These are phyloP conservation scores for Pichia sp. DNA, from an alignment of 1,139 yeast genomes.

Conservation along the genomic window DNA sequence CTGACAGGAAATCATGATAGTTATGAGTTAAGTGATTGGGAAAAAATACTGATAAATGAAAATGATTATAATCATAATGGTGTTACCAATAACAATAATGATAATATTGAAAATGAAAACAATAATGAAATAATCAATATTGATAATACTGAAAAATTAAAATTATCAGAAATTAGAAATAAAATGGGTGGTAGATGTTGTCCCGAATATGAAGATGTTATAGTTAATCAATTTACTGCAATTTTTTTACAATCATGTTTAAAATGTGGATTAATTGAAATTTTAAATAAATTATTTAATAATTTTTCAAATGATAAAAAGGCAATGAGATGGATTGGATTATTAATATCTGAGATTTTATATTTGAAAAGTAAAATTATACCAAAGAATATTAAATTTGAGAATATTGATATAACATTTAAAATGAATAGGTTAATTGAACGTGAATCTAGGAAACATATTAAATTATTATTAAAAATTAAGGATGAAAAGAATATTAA, in stretches of 20 bases:
- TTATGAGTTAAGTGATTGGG: slow-evolving; percentile 12
- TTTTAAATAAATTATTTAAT: slow-evolving; percentile 43
- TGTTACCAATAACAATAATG: not conserved
- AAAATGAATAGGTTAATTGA: slow-evolving; percentile 25
- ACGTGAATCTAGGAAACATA: slow-evolving; percentile 23
- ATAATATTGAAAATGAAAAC: slow-evolving; percentile 1
- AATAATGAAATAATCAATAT: too few relatives aligned
- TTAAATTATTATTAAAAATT: slow-evolving; percentile 10
- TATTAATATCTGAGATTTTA: slow-evolving; percentile 57
- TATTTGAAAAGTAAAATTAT: slow-evolving; percentile 49
- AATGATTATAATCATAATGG: not conserved
- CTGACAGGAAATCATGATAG: slow-evolving; percentile 8
- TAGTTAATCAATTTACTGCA: slow-evolving; percentile 59
- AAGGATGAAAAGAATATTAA: not conserved
- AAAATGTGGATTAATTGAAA: slow-evolving; percentile 48
- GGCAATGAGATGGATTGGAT: slow-evolving; percentile 50
- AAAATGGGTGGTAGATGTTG: slow-evolving; percentile 16
- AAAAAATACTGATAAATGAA: not conserved
- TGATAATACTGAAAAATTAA: not conserved
- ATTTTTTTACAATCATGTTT: slow-evolving; percentile 48
- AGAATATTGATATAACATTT: slow-evolving; percentile 18
- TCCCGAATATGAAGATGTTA: slow-evolving; percentile 23
- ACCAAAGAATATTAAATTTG: slow-evolving; percentile 32
- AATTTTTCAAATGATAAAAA: slow-evolving; percentile 34
- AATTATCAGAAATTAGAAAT: not conserved